Conservation (phyloP, 768 basidiomycete species). For the Pleurotus pulmonarius region DNA sequence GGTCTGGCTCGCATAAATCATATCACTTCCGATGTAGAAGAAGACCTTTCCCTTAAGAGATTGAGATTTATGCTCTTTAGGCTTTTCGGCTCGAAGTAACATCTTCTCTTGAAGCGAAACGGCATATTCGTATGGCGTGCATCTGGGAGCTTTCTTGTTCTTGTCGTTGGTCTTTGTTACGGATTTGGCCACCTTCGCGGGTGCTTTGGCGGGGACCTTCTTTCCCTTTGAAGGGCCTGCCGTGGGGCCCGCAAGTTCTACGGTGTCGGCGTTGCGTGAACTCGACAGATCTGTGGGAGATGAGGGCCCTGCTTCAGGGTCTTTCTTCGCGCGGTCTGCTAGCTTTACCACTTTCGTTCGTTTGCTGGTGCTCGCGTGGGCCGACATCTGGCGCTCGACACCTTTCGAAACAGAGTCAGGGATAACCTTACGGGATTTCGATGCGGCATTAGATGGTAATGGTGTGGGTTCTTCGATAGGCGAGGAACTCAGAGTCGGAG, state of each 20-base stretch:
- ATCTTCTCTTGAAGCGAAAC: slow-evolving; percentile 36
- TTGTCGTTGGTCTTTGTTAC: slow-evolving; percentile 20
- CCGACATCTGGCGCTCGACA: background rate
- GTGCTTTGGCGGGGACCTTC: background rate
- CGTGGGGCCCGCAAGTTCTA: background rate
- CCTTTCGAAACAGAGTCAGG: too few species aligned
- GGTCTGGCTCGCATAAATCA: slow-evolving; percentile 41
- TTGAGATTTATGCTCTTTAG: slow-evolving; percentile 15
- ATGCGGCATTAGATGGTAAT: background rate
- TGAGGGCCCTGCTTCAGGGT: slow-evolving; percentile 18
- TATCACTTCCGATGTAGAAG: slow-evolving; percentile 59
- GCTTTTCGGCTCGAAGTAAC: slow-evolving; percentile 15
- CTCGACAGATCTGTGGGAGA: slow-evolving; percentile 18
- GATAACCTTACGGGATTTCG: background rate
- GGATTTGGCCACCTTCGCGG: slow-evolving; percentile 8
- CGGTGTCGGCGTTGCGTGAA: slow-evolving; percentile 5
- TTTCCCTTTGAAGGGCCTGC: slow-evolving; percentile 1
- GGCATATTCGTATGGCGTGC: slow-evolving; percentile 54
- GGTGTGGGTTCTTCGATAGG: slow-evolving; percentile 10
- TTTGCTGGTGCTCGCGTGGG: background rate
- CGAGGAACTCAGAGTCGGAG: slow-evolving; percentile 1
- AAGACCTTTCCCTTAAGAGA: slow-evolving; percentile 53
- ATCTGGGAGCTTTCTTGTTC: slow-evolving; percentile 31
- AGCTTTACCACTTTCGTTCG: slow-evolving; percentile 6
- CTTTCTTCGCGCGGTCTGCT: slow-evolving; percentile 2